These are phyloP conservation scores for Calcarisporium arbuscula DNA, from an alignment of 2,329 filamentous ascomycete species.

Conservation along the genomic window DNA sequence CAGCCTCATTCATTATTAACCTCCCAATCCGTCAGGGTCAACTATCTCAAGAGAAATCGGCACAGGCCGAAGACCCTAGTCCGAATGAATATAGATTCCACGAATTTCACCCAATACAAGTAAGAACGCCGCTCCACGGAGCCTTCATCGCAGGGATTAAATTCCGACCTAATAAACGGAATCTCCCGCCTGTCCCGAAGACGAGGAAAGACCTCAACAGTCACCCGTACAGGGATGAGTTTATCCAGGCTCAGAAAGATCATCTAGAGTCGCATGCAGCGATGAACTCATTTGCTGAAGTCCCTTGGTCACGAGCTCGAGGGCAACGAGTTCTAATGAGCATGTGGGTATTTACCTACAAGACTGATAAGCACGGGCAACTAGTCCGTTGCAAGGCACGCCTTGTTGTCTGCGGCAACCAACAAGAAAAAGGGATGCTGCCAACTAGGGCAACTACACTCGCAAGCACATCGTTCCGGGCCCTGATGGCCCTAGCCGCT, in stretches of 20 bases:
- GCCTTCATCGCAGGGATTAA: no score
- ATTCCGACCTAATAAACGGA: no score
- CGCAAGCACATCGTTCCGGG: not conserved
- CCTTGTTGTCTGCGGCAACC: constrained; percentile 1
- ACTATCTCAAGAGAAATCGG: not conserved
- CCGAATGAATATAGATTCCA: no score
- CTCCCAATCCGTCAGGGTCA: not conserved
- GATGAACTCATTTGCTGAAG: not conserved
- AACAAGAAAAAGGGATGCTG: not conserved
- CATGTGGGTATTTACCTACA: no score
- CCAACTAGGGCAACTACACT: not conserved
- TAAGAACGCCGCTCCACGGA: no score
- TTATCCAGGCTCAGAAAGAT: not conserved
- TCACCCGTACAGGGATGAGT: not conserved
- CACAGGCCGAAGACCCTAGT: no score
- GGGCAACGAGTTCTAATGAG: not conserved
- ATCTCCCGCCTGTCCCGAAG: not conserved
- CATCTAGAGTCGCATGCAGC: not conserved
- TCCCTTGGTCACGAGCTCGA: not conserved
- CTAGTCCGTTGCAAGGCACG: not conserved
- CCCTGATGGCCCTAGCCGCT: not conserved
- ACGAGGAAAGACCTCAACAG: not conserved
- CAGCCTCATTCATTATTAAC: not conserved
- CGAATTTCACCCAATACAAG: not conserved
- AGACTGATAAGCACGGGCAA: not conserved